phyloP scores from a whole-genome alignment of 192 early-diverging fungal genomes.

The Entomortierella parvispora region DNA sequence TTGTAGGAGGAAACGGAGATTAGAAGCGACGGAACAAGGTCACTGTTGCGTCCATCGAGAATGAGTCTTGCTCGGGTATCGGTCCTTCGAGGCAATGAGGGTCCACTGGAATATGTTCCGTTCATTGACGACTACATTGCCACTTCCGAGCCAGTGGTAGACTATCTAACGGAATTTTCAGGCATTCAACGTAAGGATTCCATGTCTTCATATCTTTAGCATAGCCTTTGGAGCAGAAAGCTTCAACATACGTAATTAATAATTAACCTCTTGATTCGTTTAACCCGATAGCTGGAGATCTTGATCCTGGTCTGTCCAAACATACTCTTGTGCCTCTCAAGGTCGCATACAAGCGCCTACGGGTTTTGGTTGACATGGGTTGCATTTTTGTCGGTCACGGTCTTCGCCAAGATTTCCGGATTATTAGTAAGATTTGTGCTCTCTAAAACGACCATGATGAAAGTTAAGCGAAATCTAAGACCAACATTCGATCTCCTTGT shows the following conservation, averaged over 20 bases:
- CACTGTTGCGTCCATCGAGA: slow-evolving; percentile 81
- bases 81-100: slow-evolving; percentile 84
- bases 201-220: slow-evolving; percentile 15
- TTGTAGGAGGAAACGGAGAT: slow-evolving; percentile 85
- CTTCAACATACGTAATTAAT: too few relatives aligned
- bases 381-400: slow-evolving; percentile 97
- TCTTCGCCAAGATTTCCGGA: slow-evolving; percentile 94
- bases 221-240: slow-evolving; percentile 1
- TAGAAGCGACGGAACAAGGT: slow-evolving; percentile 91
- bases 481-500: neutral
- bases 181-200: slow-evolving; percentile 83
- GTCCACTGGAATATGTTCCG: slow-evolving; percentile 75
- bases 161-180: slow-evolving; percentile 94
- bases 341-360: slow-evolving; percentile 92
- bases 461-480: too few relatives aligned
- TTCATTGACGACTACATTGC: slow-evolving; percentile 98
- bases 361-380: slow-evolving; percentile 88
- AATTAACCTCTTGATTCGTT: too few relatives aligned
- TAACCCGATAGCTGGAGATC: slow-evolving; percentile 84
- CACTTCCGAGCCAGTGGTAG: slow-evolving; percentile 84
- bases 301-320: slow-evolving; percentile 76
- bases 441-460: slow-evolving; percentile 1
- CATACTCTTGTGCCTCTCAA: slow-evolving; percentile 91
- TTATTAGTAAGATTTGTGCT: slow-evolving; percentile 85
- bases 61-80: slow-evolving; percentile 90